These are phyloP conservation scores for Dactylis glomerata DNA, from an alignment of 176 grass and related monocot species.

Conservation along the genomic window DNA sequence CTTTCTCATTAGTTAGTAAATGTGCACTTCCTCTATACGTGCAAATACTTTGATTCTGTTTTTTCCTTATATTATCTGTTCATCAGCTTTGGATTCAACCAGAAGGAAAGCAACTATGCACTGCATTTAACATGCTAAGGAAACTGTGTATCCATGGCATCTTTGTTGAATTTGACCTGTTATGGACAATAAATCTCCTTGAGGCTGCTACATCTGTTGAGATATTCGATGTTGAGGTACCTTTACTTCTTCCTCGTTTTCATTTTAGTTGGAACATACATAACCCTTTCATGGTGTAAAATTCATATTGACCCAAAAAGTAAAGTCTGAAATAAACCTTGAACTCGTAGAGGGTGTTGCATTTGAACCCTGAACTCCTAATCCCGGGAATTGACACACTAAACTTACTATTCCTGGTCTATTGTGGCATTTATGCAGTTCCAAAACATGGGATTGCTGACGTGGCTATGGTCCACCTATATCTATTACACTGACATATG, in stretches of 20 bases:
- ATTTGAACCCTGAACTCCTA: no score
- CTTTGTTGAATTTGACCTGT: neutral
- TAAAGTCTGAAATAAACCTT: no score
- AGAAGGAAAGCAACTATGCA: neutral
- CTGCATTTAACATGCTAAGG: neutral
- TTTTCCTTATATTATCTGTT: neutral
- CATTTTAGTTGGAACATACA: neutral
- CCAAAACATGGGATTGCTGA: no score
- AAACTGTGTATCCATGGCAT: neutral
- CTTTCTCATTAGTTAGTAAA: neutral
- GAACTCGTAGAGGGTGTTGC: no score
- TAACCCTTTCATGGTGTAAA: neutral
- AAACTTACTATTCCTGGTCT: no score
- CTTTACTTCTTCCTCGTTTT: neutral
- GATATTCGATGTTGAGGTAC: neutral
- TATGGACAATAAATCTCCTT: neutral
- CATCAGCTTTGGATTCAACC: neutral
- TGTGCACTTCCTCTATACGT: neutral
- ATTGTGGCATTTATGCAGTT: no score
- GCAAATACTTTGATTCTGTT: neutral
- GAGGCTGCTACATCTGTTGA: neutral
- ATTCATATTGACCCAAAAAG: no score
- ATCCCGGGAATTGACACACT: no score
- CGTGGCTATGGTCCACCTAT: no score
- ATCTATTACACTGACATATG: no score